phyloP scores from a whole-genome alignment of 2,329 filamentous ascomycete species.

The Dothiorella sarmentorum region DNA sequence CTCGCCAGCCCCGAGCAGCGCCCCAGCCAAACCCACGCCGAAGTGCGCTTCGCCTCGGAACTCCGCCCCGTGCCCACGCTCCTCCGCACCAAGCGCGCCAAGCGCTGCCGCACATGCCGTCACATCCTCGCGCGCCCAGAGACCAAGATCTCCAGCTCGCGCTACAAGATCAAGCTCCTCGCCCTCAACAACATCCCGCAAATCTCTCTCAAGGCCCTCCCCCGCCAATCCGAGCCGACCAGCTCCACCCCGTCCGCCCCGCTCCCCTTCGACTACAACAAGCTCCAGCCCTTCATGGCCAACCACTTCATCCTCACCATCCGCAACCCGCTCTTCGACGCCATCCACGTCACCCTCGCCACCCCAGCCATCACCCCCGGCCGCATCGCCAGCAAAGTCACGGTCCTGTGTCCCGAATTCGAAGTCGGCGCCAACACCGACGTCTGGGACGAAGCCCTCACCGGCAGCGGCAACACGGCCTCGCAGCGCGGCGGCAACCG shows the following conservation, averaged over 20 bases:
- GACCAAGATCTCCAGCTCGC: constrained; percentile 79
- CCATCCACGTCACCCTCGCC: constrained; percentile 80
- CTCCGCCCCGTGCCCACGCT: constrained; percentile 79
- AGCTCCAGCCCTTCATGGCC: constrained; percentile 48
- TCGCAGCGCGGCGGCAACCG: constrained; percentile 20
- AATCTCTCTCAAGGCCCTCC: constrained; percentile 66
- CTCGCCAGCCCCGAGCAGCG: constrained; percentile 57
- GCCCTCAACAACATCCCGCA: constrained; percentile 81
- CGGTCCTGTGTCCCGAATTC: constrained; percentile 90
- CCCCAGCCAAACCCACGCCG: constrained; percentile 46
- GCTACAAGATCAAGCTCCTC: constrained; percentile 88
- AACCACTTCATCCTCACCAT: constrained; percentile 85
- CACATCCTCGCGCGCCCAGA: constrained; percentile 96
- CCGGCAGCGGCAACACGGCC: constrained; percentile 34
- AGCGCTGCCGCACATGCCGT: constrained; percentile 86
- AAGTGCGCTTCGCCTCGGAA: constrained; percentile 64
- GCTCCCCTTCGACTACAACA: constrained; percentile 43
- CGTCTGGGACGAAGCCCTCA: constrained; percentile 84
- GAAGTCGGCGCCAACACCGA: constrained; percentile 93
- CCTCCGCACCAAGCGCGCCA: constrained; percentile 86
- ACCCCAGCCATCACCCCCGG: constrained; percentile 57
- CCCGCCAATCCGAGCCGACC: constrained; percentile 32
- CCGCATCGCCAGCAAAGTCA: constrained; percentile 61
- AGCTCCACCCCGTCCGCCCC: constrained; percentile 27
- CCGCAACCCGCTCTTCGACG: constrained; percentile 91